Base-by-base conservation (phyloP, 371 early-diverging fungal species). In the Mortierella sp. region DNA sequence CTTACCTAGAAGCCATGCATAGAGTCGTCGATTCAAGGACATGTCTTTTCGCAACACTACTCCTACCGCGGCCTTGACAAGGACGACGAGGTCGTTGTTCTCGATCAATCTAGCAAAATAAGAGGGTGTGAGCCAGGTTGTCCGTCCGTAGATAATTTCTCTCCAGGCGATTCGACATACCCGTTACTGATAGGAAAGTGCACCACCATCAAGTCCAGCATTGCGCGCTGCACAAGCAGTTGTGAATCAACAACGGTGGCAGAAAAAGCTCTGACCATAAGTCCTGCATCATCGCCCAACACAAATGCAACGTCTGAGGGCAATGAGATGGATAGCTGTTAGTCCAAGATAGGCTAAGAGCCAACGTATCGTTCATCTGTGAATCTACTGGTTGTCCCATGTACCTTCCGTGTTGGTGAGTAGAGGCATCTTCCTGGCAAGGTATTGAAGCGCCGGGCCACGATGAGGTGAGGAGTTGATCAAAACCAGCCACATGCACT, bases 1-100 rank as follows among this genome's bases (percentile, higher is more conserved):
- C 28, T 56, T 74, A 58, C 93, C 95, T 27, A 95, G 79, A 3
- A 96, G 76, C 97, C 96, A 96, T 6, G 95, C 86, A 79, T 95
- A 96, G 27, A 96, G 81, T 39, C 98, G 82, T 49, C 96, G 81
- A 62, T 95, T 97, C 24, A 97, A 85, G 2, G 96, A 95, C 95
- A 97, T 96, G 71, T 97, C 98, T 71, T 92, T 93, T 38, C 93
- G 84, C 55, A 96, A 68, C 14, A 96, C 94, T 26, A 95, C 94
- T 2, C 86, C 83, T 1, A 94, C 79, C 0, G 95, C 94, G 2
- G 90, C 80, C 42, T 81, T 80, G 68, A 93, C 84, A 34, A 97
- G 76, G 24, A 89, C 67, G 6, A 84, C 82, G 8, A 90, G 58
- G 65, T 93, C 92, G n/a, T 82, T 82, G 52, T 86, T 80, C 4